Base-by-base conservation (phyloP, 2,329 filamentous ascomycete genomes). In the Xylariaceae sp. region DNA sequence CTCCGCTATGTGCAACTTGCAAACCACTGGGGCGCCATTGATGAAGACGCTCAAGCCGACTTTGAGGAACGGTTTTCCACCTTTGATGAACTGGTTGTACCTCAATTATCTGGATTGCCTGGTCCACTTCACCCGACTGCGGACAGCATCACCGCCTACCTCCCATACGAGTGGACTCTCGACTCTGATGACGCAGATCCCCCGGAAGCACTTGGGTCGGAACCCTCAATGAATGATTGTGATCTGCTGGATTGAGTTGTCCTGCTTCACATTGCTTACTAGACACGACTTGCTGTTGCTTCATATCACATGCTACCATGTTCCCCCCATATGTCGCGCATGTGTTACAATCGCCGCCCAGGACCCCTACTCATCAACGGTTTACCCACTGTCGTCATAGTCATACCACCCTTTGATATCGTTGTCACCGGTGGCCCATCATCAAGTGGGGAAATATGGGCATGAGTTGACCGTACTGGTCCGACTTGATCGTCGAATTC, bases 151-250 rank as follows among this genome's bases (percentile, higher is more conserved):
- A 37, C 61, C 37, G 54, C 65, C 15, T 69, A 66, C 51, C 53
- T 70, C 11, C 61, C 64, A 15, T 56, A 67, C 17, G 62, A 65
- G 5, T 54, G 61, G 11, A 54, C 58, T 8, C 15, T 64, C 48
- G 57, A 67, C 34, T 55, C 61, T 18, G 64, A 71, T 15, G 23
- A 30, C 23, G 67, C 59, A 17, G 71, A 72, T 44, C 69, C 71
- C 44, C 67, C 66, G 4, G 71, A 72, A 51, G 68, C 68, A 15
- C 65, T 70, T 10, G 69, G 65, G 0, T 55, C 67, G 17, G 67
- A 68, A 55, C 60, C 60, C 11, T 66, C 68, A 37, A 50, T 64
- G 44, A 59, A 64, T 15, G 63, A 67, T 39, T 47, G 50, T 51
- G 34, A 57, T 49, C 8, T 50, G 45, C 30, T 56, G 13, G 30